phyloP scores from a whole-genome alignment of 78 protist genomes.

The Speleostelium caveatum region DNA sequence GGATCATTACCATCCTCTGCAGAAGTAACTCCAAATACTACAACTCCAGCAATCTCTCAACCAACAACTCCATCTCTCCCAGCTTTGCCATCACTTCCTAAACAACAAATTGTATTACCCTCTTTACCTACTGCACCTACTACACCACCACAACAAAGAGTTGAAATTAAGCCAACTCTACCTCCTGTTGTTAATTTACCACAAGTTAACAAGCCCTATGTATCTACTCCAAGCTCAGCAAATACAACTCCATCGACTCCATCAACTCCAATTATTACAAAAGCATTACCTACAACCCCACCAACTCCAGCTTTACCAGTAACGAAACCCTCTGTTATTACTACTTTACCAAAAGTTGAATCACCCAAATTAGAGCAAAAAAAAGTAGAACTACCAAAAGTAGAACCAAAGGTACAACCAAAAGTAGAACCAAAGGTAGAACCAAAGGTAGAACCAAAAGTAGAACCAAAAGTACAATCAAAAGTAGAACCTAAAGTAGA shows the following conservation, averaged over 20 bases:
- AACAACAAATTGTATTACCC: not conserved
- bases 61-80: not conserved
- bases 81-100: not conserved
- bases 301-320: not conserved
- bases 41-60: not conserved
- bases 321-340: not conserved
- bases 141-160: not conserved
- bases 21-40: not conserved
- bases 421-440: not conserved
- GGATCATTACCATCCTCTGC: not conserved
- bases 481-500: not conserved
- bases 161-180: not conserved
- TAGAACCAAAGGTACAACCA: not conserved
- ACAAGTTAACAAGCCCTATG: constrained; percentile 1
- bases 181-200: constrained; percentile 11
- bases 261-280: not conserved
- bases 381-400: not conserved
- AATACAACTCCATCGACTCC: not conserved
- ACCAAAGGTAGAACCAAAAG: not conserved
- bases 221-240: not conserved
- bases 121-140: not conserved
- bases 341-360: not conserved
- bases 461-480: not conserved
- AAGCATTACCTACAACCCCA: not conserved
- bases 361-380: not conserved